Evolutionary conservation across 345 rosid genomes (phyloP), one percentile per base, ranked within the genome.

Genomic region (Acer campestre): DNA sequence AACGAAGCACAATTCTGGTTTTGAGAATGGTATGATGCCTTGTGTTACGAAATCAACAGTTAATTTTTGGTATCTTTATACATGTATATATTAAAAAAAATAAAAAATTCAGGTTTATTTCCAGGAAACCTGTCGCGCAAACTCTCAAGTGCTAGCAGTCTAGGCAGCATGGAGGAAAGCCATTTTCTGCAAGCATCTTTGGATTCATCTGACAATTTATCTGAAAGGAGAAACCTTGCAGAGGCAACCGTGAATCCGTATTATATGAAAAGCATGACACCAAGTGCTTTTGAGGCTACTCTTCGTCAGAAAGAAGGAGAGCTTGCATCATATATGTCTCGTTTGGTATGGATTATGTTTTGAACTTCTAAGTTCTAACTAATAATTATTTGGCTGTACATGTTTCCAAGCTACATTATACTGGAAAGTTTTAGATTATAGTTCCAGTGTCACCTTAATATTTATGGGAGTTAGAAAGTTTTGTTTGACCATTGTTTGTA

Each of bases 301-400:
- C 98, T 94, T 84, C 95, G 97, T 68, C 99, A 94, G 86, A 97
- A 97, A 89, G 99, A 97, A 87, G 99, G 99, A 25, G 99, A 97
- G 86, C 93, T 97, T 82, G 93, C 97, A 23, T 94, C 98, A 12
- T 97, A 94, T 82, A 90, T 92, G 92, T 91, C 99, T 75, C 99
- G 98, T 73, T 89, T 97, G 98, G 99, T 97, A 88, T 62, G 83
- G 35, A 17, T 71, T 81, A 40, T 67, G 46, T 53, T 84, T 77
- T 74, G n/a, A 61, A 61, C 31, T 68, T 51, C 23, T 25, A 20
- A 44, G 22, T 65, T 51, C 23, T 25, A 17, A 44, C 27, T 61
- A 48, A 55, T 27, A 68, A 31, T 29, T 20, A 61, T 51, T 10
- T 70, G 6, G 38, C 14, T 14, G 23, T 44, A 38, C 61, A 22